Percentiles rank a stretch among this genome's conserved stretches.
Conservation (phyloP, 2,329 filamentous ascomycete genomes). For the Penicillium sp. region DNA sequence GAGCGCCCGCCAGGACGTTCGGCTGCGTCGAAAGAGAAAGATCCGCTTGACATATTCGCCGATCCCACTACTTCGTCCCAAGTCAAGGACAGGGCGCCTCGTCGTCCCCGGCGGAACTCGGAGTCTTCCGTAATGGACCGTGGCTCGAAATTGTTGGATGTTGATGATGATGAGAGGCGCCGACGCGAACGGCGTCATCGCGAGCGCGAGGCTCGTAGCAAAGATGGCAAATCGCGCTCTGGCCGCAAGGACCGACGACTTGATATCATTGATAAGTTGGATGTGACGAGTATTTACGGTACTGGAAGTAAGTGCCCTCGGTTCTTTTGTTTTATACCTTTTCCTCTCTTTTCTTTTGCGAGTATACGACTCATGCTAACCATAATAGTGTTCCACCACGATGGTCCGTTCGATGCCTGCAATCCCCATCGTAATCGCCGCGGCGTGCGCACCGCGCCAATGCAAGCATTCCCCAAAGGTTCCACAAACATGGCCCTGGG, state of each 20-base stretch:
- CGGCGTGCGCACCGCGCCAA: conserved; percentile 77
- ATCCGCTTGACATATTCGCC: conserved; percentile 50
- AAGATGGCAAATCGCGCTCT: conserved; percentile 39
- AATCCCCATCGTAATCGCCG: conserved; percentile 91
- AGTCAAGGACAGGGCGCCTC: conserved; percentile 7
- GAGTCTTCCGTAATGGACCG: conserved; percentile 61
- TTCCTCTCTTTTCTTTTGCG: too few relatives aligned
- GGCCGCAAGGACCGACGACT: conserved; percentile 49
- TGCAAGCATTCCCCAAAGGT: conserved; percentile 92
- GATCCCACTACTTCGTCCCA: conserved; percentile 39
- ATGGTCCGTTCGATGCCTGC: conserved; percentile 94
- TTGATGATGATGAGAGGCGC: conserved; percentile 49
- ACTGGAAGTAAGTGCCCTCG: conserved; percentile 67
- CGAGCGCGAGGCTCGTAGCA: conserved; percentile 48
- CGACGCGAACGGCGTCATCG: conserved; percentile 49
- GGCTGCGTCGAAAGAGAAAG: conserved; percentile 22
- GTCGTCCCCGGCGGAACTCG: conserved; percentile 58
- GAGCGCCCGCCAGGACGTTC: conserved; percentile 24
- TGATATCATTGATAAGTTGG: conserved; percentile 93
- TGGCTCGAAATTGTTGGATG: conserved; percentile 46
- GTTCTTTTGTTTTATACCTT: background rate
- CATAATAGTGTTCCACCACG: conserved; percentile 85
- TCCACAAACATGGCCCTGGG: conserved; percentile 90
- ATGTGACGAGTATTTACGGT: conserved; percentile 94
- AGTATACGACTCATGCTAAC: background rate